phyloP scores from a whole-genome alignment of 1,284 basidiomycete genomes.

The Phenoliferia sp. region DNA sequence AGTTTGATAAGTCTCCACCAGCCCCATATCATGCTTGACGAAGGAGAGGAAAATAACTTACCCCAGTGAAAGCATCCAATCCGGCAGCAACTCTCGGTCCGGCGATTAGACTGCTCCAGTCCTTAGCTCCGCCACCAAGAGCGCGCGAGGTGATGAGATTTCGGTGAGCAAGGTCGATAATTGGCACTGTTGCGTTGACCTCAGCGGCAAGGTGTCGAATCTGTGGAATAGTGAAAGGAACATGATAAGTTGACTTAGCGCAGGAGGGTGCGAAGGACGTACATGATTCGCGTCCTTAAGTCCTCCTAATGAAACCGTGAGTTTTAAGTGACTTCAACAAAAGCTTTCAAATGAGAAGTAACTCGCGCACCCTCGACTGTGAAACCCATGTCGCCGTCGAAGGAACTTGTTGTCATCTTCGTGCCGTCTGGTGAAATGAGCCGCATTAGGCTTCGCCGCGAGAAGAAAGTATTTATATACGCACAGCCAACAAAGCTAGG shows the following conservation, averaged over 20 bases:
- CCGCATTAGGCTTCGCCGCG: not conserved
- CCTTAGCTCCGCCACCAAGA: slow-evolving; percentile 16
- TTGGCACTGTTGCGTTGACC: slow-evolving; percentile 72
- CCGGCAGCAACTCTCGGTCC: slow-evolving; percentile 29
- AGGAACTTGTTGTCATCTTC: slow-evolving; percentile 65
- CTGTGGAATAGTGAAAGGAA: slow-evolving; percentile 35
- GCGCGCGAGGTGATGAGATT: slow-evolving; percentile 27
- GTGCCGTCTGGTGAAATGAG: slow-evolving; percentile 46
- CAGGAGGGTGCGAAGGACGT: not conserved
- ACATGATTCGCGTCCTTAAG: slow-evolving; percentile 62
- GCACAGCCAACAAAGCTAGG: slow-evolving; percentile 52
- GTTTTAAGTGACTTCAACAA: not conserved
- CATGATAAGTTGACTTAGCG: not conserved
- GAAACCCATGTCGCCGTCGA: slow-evolving; percentile 75
- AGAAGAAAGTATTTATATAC: not conserved
- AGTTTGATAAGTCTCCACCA: too few species aligned
- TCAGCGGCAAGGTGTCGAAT: slow-evolving; percentile 51
- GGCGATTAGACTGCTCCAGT: slow-evolving; percentile 29
- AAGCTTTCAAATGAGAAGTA: not conserved
- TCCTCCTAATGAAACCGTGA: slow-evolving; percentile 45
- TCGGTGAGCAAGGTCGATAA: slow-evolving; percentile 58
- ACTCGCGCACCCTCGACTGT: slow-evolving; percentile 58
- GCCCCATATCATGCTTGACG: too few species aligned
- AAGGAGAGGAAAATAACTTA: slow-evolving; percentile 5
- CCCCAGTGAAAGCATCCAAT: slow-evolving; percentile 25